These are phyloP conservation scores for Trichoderma gracile DNA, from an alignment of 2,329 filamentous ascomycete species.

Conservation along the genomic window DNA sequence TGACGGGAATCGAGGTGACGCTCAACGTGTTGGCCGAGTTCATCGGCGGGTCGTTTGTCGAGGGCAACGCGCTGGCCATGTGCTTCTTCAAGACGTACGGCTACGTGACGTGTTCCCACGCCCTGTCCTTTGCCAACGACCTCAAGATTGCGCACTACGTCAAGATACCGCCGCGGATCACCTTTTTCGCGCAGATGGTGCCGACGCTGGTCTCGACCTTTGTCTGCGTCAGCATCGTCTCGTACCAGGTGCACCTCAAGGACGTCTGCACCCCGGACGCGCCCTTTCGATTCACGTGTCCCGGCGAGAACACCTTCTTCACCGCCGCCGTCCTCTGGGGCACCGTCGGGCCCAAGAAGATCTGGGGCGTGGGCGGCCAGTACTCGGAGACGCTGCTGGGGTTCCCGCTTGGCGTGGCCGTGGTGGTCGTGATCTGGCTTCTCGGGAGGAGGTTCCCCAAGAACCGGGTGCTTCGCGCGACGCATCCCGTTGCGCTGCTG, in stretches of 20 bases:
- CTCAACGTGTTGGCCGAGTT: conserved; percentile 47
- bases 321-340: conserved; percentile 45
- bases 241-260: conserved; percentile 36
- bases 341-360: conserved; percentile 40
- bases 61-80: conserved; percentile 33
- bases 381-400: conserved; percentile 41
- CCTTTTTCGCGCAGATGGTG: conserved; percentile 50
- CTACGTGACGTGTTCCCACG: conserved; percentile 46
- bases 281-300: conserved; percentile 21
- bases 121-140: conserved; percentile 48
- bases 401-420: conserved; percentile 43
- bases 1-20: conserved; percentile 47
- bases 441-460: conserved; percentile 39
- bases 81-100: conserved; percentile 33
- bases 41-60: conserved; percentile 37
- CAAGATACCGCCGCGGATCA: conserved; percentile 50
- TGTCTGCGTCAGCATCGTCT: conserved; percentile 23
- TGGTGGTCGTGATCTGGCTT: conserved; percentile 42
- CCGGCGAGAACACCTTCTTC: conserved; percentile 26
- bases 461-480: conserved; percentile 39
- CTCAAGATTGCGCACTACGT: conserved; percentile 55
- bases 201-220: conserved; percentile 46
- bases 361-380: conserved; percentile 40
- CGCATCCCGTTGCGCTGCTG: conserved; percentile 47
- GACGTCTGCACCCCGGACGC: conserved; percentile 40